phyloP scores from a whole-genome alignment of 140 eudicot genomes.

The Stevia rebaudiana region DNA sequence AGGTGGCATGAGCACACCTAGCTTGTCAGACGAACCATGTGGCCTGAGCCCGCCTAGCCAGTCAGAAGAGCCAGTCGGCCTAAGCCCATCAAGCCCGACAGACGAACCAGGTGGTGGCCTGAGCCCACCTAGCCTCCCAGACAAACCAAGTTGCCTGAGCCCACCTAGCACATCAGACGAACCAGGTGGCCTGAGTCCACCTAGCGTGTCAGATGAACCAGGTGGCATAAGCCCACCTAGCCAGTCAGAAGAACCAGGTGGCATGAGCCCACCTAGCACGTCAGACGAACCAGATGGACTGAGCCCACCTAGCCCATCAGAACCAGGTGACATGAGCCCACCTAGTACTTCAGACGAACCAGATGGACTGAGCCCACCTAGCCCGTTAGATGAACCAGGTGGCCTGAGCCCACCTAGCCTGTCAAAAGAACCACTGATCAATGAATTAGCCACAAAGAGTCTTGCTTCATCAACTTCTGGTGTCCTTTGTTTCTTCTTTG shows the following conservation, averaged over 20 bases:
- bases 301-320: neutral
- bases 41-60: neutral
- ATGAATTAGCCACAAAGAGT: neutral
- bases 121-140: neutral
- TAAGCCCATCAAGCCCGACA: neutral
- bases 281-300: neutral
- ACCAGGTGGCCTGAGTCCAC: neutral
- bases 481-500: neutral
- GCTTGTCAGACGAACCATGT: slow-evolving; percentile 1
- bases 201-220: slow-evolving; percentile 3
- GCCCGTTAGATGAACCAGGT: neutral
- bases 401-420: neutral
- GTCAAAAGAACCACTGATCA: neutral
- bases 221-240: neutral
- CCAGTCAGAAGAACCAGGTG: slow-evolving; percentile 2
- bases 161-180: neutral
- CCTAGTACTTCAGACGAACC: neutral
- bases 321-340: neutral
- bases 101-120: slow-evolving; percentile 3
- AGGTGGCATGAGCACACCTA: neutral
- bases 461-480: neutral
- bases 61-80: neutral
- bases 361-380: neutral
- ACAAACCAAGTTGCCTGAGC: neutral
- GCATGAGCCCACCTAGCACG: neutral